These are phyloP conservation scores for Saccharum hybrid DNA, from an alignment of 202 grass and related monocot species.

Conservation along the genomic window DNA sequence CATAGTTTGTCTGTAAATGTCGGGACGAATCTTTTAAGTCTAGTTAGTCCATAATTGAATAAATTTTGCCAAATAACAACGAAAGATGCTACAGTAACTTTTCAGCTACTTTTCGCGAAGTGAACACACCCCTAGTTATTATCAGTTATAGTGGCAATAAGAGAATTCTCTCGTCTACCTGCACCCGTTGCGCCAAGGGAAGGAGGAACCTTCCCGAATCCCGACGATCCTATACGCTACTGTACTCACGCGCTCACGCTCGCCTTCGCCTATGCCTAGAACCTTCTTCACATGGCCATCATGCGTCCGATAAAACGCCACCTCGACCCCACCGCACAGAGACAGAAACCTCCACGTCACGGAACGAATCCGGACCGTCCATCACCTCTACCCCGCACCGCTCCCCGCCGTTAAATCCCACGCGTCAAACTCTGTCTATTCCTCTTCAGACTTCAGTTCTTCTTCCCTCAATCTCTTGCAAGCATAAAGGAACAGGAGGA, in stretches of 20 bases:
- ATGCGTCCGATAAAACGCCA: background rate
- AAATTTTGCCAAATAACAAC: too few species aligned
- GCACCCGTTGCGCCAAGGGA: too few species aligned
- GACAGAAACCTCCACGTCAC: slow-evolving; percentile 11
- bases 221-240: background rate
- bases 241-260: background rate
- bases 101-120: too few species aligned
- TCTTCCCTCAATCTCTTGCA: background rate
- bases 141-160: too few species aligned
- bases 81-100: too few species aligned
- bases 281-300: slow-evolving; percentile 33
- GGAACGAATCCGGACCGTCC: slow-evolving; percentile 47
- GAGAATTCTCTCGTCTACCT: too few species aligned
- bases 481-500: background rate
- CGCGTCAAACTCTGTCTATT: slow-evolving; percentile 6
- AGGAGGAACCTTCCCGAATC: background rate
- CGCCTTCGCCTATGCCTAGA: slow-evolving; percentile 7
- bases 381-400: background rate
- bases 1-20: too few species aligned
- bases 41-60: too few species aligned
- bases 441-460: background rate
- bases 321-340: slow-evolving; percentile 11
- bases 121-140: too few species aligned
- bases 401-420: slow-evolving; percentile 42
- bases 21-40: too few species aligned